Evolutionary conservation across 768 basidiomycete species (phyloP), one percentile per base, ranked within the genome.

Genomic region (Mycena filopes): DNA sequence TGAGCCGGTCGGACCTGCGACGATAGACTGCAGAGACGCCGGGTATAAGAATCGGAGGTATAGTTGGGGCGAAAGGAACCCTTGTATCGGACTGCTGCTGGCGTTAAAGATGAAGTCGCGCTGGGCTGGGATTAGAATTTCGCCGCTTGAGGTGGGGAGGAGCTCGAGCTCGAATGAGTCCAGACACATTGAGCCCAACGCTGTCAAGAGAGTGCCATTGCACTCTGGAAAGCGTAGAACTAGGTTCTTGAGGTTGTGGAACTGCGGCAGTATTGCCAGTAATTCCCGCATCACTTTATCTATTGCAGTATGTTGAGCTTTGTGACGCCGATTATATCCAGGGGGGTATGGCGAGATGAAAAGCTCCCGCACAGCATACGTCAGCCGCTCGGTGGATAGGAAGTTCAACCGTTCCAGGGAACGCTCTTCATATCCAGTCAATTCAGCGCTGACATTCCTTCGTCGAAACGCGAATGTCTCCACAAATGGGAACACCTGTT

Each of bases 381-480:
- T 65, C 26, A 72, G 63, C 1, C 57, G 67, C 0, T 33, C 40
- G 2, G 55, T 55, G 25, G 50, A 60, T 9, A 74, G 43, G 41
- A 74, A 72, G 1, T 58, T 26, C 2, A 74, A 18, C 10, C 73
- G 53, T 15, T 63, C 50, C 3, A 69, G 23, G 1, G 65, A 63
- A 1, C 71, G 68, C 8, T 55, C 50, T 16, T 63, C 23, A 43
- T 73, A 73, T 7, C 67, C 60, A 15, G 42, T 31, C 16, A 66
- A 55, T 15, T 69, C 60, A 8, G 33, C 12, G 20, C 18, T 45
- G 29, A 25, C 18, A 23, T 11, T 51, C 25, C 68, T 69, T 10
- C 62, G 53, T 15, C 70, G 71, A 53, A 67, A 72, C 16, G 65
- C 48, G n/a, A 72, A 68, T 1, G 73, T 70, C 47, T 61, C 70